Evolutionary conservation across 2,329 filamentous ascomycete species (phyloP).

Genomic region (Neocatenulostroma microsporum): DNA sequence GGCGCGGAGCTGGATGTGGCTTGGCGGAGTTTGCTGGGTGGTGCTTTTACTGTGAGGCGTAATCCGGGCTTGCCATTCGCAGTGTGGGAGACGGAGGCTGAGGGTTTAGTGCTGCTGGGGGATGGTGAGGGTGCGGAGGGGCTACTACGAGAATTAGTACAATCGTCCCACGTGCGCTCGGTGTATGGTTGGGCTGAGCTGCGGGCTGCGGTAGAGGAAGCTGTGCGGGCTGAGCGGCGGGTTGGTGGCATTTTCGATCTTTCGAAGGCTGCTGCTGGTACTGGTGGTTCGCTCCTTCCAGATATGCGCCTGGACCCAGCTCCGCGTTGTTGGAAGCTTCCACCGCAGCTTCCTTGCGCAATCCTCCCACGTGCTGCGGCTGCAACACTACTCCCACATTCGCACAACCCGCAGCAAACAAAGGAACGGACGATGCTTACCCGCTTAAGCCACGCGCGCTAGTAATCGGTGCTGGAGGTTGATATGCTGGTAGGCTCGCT

Average conservation of each 20-base stretch:
- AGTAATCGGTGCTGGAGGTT: conserved; percentile 16
- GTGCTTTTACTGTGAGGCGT: conserved; percentile 44
- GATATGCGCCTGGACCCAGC: too few species aligned
- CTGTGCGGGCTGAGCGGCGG: conserved; percentile 25
- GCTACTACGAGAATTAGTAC: conserved; percentile 22
- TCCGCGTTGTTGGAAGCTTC: too few species aligned
- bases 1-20: conserved; percentile 33
- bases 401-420: too few species aligned
- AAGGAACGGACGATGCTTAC: conserved; percentile 9
- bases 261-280: neutral
- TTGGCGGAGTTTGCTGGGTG: conserved; percentile 42
- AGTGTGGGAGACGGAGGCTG: conserved; percentile 30
- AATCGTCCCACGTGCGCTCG: too few species aligned
- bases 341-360: neutral
- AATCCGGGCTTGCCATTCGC: conserved; percentile 37
- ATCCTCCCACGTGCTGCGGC: neutral
- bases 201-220: conserved; percentile 14
- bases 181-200: conserved; percentile 19
- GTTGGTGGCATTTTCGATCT: conserved; percentile 24
- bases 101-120: too few species aligned
- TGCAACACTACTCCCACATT: neutral
- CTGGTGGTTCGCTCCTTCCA: conserved; percentile 3
- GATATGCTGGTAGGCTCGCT: conserved; percentile 22
- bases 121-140: conserved; percentile 10
- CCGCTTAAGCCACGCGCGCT: conserved; percentile 8